phyloP scores from a whole-genome alignment of 441 rosid species.

The Flueggea neowawraea region DNA sequence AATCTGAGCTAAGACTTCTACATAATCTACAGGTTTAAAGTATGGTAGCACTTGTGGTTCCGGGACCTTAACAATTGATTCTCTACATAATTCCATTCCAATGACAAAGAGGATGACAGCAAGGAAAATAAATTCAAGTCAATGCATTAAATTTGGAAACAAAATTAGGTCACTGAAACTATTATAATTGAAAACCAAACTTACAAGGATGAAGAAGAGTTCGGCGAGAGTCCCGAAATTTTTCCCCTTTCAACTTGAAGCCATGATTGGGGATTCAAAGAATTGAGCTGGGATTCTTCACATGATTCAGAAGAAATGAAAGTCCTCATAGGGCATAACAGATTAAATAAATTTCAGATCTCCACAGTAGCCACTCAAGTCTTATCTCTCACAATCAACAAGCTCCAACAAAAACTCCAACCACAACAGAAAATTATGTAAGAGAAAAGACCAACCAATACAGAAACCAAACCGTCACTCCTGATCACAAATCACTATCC shows the following conservation, averaged over 20 bases:
- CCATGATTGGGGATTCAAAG: slow-evolving; percentile 97
- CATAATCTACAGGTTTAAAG: slow-evolving; percentile 87
- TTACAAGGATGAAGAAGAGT: slow-evolving; percentile 74
- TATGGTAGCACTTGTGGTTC: slow-evolving; percentile 74
- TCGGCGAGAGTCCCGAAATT: slow-evolving; percentile 49
- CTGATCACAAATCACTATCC: slow-evolving; percentile 24
- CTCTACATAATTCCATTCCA: slow-evolving; percentile 52
- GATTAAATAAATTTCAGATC: slow-evolving; percentile 92
- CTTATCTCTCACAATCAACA: slow-evolving; percentile 4
- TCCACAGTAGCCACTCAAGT: slow-evolving; percentile 70
- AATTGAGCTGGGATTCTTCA: slow-evolving; percentile 79
- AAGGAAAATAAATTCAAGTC: slow-evolving; percentile 16
- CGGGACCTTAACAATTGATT: slow-evolving; percentile 92
- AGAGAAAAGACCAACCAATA: slow-evolving; percentile 11
- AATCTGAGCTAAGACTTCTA: slow-evolving; percentile 95
- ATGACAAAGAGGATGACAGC: slow-evolving; percentile 8
- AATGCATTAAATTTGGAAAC: slow-evolving; percentile 10
- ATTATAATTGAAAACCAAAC: slow-evolving; percentile 19
- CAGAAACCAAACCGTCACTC: background rate
- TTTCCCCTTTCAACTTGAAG: slow-evolving; percentile 99
- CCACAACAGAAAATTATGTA: slow-evolving; percentile 1
- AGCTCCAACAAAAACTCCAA: slow-evolving; percentile 5
- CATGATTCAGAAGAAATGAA: slow-evolving; percentile 79
- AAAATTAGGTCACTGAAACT: background rate
- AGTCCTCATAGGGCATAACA: slow-evolving; percentile 90